phyloP scores from a whole-genome alignment of 1,284 basidiomycete genomes.

The Trichosporon sp. region DNA sequence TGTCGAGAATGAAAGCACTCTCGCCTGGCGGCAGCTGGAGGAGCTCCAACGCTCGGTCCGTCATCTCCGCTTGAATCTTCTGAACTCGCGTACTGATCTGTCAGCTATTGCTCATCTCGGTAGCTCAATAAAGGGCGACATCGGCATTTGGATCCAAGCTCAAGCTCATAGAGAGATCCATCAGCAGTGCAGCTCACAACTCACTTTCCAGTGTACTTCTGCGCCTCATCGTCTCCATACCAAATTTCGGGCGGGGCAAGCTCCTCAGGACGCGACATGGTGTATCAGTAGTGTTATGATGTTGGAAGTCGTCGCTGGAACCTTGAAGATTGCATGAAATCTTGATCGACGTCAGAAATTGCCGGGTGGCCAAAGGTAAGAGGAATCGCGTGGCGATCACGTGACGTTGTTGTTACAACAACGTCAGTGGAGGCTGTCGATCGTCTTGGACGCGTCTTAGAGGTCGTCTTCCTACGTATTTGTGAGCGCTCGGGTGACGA shows the following conservation, averaged over 20 bases:
- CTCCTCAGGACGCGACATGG: constrained; percentile 92
- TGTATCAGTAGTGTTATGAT: constrained; percentile 2
- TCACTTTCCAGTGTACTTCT: constrained; percentile 94
- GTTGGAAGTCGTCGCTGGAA: neutral
- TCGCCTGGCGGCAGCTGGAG: constrained; percentile 70
- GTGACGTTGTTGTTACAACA: neutral
- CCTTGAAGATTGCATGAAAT: neutral
- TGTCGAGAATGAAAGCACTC: constrained; percentile 82
- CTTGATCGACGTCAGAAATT: constrained; percentile 3
- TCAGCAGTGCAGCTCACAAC: constrained; percentile 22
- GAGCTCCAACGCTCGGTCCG: constrained; percentile 87
- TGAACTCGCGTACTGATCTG: constrained; percentile 69
- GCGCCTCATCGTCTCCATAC: constrained; percentile 91
- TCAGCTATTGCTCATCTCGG: neutral
- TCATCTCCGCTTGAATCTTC: constrained; percentile 97
- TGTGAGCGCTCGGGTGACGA: neutral
- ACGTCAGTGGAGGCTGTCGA: neutral
- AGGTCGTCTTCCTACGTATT: neutral
- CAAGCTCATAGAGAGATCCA: too few relatives aligned
- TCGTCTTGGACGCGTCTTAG: neutral
- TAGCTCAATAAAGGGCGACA: too few relatives aligned
- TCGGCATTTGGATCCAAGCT: too few relatives aligned
- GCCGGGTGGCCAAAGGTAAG: neutral
- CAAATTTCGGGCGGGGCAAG: constrained; percentile 96
- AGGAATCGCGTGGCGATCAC: neutral